These are phyloP conservation scores for Podila clonocystis DNA, from an alignment of 192 early-diverging fungal species.

Conservation along the genomic window DNA sequence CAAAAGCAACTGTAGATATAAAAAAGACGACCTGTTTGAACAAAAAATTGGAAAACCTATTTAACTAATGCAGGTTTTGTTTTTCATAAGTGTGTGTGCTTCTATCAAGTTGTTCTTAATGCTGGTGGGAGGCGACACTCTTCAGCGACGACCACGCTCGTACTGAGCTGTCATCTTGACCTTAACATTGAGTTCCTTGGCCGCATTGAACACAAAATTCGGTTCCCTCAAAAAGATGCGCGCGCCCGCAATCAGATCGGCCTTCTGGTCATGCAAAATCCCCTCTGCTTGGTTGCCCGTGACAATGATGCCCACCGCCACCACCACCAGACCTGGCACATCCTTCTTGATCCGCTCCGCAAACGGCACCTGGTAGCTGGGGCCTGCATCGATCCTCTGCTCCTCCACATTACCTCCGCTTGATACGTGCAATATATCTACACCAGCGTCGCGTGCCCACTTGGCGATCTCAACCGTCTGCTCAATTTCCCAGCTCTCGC, in stretches of 20 bases:
- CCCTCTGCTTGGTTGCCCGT: slow-evolving; percentile 75
- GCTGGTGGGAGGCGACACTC: not conserved
- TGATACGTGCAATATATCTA: slow-evolving; percentile 90
- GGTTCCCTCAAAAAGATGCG: slow-evolving; percentile 78
- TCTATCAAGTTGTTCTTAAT: not conserved
- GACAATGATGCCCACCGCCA: slow-evolving; percentile 80
- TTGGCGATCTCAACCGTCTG: slow-evolving; percentile 76
- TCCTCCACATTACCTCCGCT: slow-evolving; percentile 74
- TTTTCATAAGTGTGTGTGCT: too few species aligned
- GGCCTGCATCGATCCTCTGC: slow-evolving; percentile 59
- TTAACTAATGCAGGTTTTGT: too few species aligned
- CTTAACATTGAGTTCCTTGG: slow-evolving; percentile 69
- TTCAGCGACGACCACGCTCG: not conserved
- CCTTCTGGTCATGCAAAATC: slow-evolving; percentile 67
- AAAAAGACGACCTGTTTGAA: not conserved
- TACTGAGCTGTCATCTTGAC: slow-evolving; percentile 73
- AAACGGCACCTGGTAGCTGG: slow-evolving; percentile 80
- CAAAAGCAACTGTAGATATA: not conserved
- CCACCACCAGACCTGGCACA: slow-evolving; percentile 65
- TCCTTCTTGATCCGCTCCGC: slow-evolving; percentile 69
- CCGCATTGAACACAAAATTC: slow-evolving; percentile 73
- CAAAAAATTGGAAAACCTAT: not conserved
- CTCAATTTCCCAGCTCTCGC: slow-evolving; percentile 71
- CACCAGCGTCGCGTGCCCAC: slow-evolving; percentile 71
- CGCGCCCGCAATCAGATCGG: slow-evolving; percentile 82